Percentiles rank a stretch among this genome's conserved stretches.
Conservation (phyloP, 805 yeast genomes). For the Metschnikowia noctiluminum region DNA sequence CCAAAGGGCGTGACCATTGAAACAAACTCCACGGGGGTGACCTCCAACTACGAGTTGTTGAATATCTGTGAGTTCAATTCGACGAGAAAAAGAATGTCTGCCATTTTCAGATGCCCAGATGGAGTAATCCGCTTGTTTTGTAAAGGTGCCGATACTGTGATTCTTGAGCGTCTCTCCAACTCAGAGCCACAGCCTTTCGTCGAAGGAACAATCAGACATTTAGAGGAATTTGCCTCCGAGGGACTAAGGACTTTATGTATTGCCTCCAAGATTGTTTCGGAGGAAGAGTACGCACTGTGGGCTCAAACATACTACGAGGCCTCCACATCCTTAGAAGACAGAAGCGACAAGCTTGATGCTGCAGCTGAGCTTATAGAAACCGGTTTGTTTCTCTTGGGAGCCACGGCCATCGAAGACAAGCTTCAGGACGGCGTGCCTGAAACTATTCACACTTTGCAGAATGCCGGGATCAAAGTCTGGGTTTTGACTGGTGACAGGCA, state of each 20-base stretch:
- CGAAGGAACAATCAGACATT: conserved; percentile 75
- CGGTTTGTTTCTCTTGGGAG: conserved; percentile 80
- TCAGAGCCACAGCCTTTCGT: conserved; percentile 69
- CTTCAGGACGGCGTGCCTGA: conserved; percentile 98
- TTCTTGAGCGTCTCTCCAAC: conserved; percentile 73
- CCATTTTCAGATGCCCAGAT: conserved; percentile 91
- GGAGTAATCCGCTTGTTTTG: conserved; percentile 84
- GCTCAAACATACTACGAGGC: conserved; percentile 65
- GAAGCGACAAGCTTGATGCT: conserved; percentile 74
- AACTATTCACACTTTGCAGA: conserved; percentile 89
- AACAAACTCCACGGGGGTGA: conserved; percentile 44
- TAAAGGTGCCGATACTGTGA: conserved; percentile 98
- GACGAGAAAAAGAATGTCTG: conserved; percentile 96
- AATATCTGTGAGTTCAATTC: conserved; percentile 96
- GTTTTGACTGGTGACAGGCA: conserved; percentile 97
- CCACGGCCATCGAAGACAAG: conserved; percentile 98
- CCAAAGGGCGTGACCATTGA: conserved; percentile 78
- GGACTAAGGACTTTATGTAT: conserved; percentile 94
- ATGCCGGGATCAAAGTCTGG: conserved; percentile 97
- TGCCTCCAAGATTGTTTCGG: conserved; percentile 78
- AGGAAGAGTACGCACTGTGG: conserved; percentile 77
- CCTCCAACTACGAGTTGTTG: conserved; percentile 67
- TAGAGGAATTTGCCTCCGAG: conserved; percentile 95
- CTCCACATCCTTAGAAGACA: conserved; percentile 71
- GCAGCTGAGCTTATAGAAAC: conserved; percentile 88